Evolutionary conservation across 805 yeast genomes (phyloP), one percentile per base, ranked within the genome.

Genomic region (Suhomyces kilbournensis): DNA sequence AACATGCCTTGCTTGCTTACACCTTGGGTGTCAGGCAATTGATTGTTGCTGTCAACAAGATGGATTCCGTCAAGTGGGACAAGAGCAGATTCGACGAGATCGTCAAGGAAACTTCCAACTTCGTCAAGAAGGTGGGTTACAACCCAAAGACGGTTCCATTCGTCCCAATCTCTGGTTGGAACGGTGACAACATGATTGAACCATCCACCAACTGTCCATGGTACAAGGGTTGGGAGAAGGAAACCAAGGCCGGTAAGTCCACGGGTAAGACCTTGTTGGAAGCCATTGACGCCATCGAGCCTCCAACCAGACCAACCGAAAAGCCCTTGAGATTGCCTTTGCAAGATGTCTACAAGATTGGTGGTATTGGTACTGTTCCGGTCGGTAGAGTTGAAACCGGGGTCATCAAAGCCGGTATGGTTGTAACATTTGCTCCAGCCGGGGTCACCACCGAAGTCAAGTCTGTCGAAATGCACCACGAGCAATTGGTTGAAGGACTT

Each of bases 111-210:
- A 81, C 89, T 66, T 71, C 86, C 61, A 84, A 83, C 80, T 86
- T 86, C 82, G 83, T 86, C 82, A 85, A 84, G 26, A 25, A 25
- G 26, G 26, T 25, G 2, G 26, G 26, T 25, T 25, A 25, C 26
- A 25, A 25, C 26, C 86, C 88, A 71, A 82, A 85, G 83, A 78
- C 85, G 72, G 88, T 84, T 74, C 83, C 89, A 67, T 89, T 88
- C 84, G 92, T 89, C 69, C 96, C 96, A 75, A 85, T 86, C 75
- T 88, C 94, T 68, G 96, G 96, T 70, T 85, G 93, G 86, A 84
- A 85, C 80, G 96, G 96, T 82, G 94, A 87, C 81, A 87, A 87
- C 90, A 87, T 87, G 94, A 84, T 87, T 76, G 93, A 87, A 79
- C 69, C 88, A 50, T 84, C 91, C 65, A 53, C 85, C 65, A 87